Evolutionary conservation across 176 grass and related monocot genomes (phyloP), one percentile per base, ranked within the genome.

Genomic region (Alloteropsis semialata): DNA sequence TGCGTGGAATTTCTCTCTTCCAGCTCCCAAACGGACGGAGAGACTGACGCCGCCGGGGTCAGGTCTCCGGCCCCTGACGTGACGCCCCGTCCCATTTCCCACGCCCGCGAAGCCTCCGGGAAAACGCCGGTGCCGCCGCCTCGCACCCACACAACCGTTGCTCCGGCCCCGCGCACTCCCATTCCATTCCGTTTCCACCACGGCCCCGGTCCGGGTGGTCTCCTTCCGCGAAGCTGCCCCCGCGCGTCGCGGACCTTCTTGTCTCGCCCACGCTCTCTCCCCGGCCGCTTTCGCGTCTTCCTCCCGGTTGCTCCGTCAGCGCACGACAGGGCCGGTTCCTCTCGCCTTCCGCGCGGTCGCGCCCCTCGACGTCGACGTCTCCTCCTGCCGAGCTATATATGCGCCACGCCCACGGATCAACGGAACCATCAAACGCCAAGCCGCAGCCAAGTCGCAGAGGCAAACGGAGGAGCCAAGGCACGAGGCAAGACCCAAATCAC

Each of bases 201-300:
- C 63, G 7, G 15, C 19, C 7, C 50, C 7, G 3, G 18, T 5
- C 1, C 5, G 1, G 16, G 2, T 6, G 6, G 22, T 22, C 54
- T 22, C 66, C 75, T 84, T 88, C 87, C 75, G 5, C 67, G 81
- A 84, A 88, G 38, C 87, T 69, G 18, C 65, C n/a, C 6, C 25
- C 28, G 44, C 28, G n/a, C 11, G 11, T 72, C 43, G 43, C 67
- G 41, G 48, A 68, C 65, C 65, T 36, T 36, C 34, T 36, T 5
- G 3, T 14, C 64, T 22, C 21, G 21, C n/a, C 3, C 19, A 1
- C 8, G 19, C 60, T 25, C n/a, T 44, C 72, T 17, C n/a, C 60
- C 72, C 60, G n/a, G 19, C 3, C 3, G 28, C 71, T 53, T 7
- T 53, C 46, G 69, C 69, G 45, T 33, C 13, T 33, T 0, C 43